A percentile compares a stretch with the other conserved stretches of the same genome.
Conservation (phyloP, 306 rosid genomes). For the Chamaecrista fasciculata region DNA sequence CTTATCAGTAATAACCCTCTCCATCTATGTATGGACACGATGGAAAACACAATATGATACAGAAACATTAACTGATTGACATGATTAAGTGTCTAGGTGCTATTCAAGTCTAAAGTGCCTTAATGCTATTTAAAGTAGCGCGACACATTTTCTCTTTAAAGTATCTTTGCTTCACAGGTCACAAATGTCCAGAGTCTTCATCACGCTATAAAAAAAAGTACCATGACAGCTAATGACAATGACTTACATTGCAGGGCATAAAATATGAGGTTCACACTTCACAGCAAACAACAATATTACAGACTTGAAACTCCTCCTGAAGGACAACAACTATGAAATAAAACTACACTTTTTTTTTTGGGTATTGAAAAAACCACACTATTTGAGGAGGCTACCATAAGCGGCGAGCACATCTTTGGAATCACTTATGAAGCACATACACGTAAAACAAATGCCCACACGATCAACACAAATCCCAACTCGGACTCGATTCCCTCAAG, state of each 20-base stretch:
- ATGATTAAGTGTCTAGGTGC: too few relatives aligned
- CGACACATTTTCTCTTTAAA: not conserved
- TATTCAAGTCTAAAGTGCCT: not conserved
- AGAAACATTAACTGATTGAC: not conserved
- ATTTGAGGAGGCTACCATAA: conserved; percentile 4
- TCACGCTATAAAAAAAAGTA: not conserved
- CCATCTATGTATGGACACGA: not conserved
- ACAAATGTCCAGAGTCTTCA: too few relatives aligned
- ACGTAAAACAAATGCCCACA: not conserved
- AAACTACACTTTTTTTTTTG: not conserved
- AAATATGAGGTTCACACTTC: conserved; percentile 5
- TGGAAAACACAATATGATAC: not conserved
- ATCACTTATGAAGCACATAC: not conserved
- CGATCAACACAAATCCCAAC: conserved; percentile 14
- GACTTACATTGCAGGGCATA: conserved; percentile 2
- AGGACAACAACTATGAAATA: not conserved
- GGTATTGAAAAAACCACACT: not conserved
- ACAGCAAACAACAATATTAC: not conserved
- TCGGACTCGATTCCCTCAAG: conserved; percentile 24
- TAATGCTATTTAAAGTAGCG: not conserved
- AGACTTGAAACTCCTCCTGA: not conserved
- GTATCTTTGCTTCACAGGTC: not conserved
- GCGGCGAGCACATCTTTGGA: not conserved
- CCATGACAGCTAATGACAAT: not conserved
- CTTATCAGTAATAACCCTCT: not conserved